Base-by-base conservation (phyloP, 768 basidiomycete species). In the Russula brevipes region DNA sequence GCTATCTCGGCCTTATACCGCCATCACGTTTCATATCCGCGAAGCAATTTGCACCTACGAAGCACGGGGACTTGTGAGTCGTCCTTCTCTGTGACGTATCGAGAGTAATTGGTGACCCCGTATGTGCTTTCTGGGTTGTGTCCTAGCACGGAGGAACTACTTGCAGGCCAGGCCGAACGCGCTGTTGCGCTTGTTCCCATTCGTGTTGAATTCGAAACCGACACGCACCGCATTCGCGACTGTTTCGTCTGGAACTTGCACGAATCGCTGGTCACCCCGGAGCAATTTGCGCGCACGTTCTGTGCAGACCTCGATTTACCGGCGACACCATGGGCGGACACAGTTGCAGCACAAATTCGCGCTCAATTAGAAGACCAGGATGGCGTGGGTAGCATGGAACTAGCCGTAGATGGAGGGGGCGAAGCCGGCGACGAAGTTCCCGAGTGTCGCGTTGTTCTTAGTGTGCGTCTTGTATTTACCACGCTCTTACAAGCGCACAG, bases 191-290 rank as follows among this genome's bases (percentile, higher is more conserved):
- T 96, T 39, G 85, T 98, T 12, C 97, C 97, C 3, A 92, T 99
- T 61, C 91, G 92, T 51, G 90, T 99, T 57, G 95, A 98, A 69
- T 86, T 99, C 69, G 95, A 98, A 72, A 93, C 89, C 11, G 91
- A 93, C 11, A 89, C 89, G 0, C 91, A 91, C 70, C 81, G 95
- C 69, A 85, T 99, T 72, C 87, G 95, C 46, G 97, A 99, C 71
- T 89, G 88, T 70, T 98, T 99, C 73, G 83, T 92, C 11, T 99
- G 97, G 97, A 97, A 98, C 70, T 74, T 94, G 51, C 85, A 92
- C 72, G 96, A 98, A 76, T 77, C 79, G n/a, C 76, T 91, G 65
- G 86, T 96, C 69, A 88, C 85, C 31, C 94, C 96, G 0, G 87
- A 91, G 60, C 78, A 78, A 1, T 99, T 99, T 67, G 94, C 96